Percentiles rank a stretch among this genome's conserved stretches.
These are phyloP conservation scores for Leishmania amazonensis DNA, from an alignment of 208 protist genomes.

Conservation along the genomic window DNA sequence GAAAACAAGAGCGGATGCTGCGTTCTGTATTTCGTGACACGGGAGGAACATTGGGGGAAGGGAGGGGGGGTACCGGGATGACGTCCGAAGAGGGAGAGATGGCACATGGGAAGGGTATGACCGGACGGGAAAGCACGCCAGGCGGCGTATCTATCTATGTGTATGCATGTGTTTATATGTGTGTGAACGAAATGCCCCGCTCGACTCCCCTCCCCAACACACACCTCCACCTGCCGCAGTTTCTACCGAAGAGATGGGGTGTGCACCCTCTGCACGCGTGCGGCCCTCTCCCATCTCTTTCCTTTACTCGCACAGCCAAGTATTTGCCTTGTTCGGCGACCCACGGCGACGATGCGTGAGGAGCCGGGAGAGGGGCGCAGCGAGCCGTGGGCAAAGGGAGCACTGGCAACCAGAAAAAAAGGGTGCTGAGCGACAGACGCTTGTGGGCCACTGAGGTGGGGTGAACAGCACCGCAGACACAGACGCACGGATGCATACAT, in stretches of 20 bases:
- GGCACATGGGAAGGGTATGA: neutral
- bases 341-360: neutral
- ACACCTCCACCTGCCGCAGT: neutral
- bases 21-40: neutral
- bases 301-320: neutral
- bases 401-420: neutral
- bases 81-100: neutral
- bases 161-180: neutral
- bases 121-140: neutral
- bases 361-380: neutral
- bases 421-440: neutral
- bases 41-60: neutral
- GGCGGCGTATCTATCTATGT: neutral
- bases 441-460: neutral
- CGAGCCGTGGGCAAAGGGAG: neutral
- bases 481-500: neutral
- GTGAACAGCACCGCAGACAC: neutral
- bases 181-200: neutral
- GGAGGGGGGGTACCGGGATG: too few relatives aligned
- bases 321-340: neutral
- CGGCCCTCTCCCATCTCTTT: neutral
- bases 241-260: neutral
- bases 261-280: neutral
- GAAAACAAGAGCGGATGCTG: neutral
- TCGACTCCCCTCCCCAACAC: neutral